Evolutionary conservation across 805 yeast species (phyloP), one percentile per base, ranked within the genome.

Genomic region (Candida maltosa): DNA sequence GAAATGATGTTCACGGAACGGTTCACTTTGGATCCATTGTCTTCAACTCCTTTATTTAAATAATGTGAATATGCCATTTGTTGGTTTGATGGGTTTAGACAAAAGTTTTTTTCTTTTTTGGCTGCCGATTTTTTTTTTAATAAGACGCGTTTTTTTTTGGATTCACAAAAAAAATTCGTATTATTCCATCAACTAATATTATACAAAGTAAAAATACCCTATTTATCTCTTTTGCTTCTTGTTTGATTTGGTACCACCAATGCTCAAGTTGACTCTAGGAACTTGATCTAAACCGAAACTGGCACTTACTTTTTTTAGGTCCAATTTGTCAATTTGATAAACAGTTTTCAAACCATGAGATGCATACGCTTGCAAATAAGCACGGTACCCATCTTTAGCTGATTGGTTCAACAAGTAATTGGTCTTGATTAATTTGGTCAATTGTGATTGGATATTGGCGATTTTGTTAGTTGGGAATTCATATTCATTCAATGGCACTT

Each of bases 301-400:
- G 60, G 83, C 86, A 37, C 97, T 98, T 20, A 93, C 97, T 67
- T 91, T 93, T 23, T 81, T 91, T 45, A 93, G 69, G 60, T 93
- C 98, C 42, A 93, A 73, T 65, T 89, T 87, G 63, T 93, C 97
- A 50, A 93, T 87, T 65, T 89, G 95, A 58, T 93, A 93, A 11
- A 93, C 98, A 2, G 96, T 86, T 62, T 93, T 93, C 62, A 93
- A 72, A 54, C 89, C 95, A 64, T 93, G 98, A 16, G 96, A 84
- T 5, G 98, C 89, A 56, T 93, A 93, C 4, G 98, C 97, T 66
- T 93, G 99, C 52, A 93, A 73, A 62, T 93, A 93, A 2, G 97
- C 80, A 58, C 97, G 77, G 69, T 93, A 93, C 41, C 98, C 99
- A 56, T 93, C 99, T 63, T 88, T 87, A 20, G 99, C 99, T 37